A percentile compares a stretch with the other conserved stretches of the same genome.
phyloP scores from a whole-genome alignment of 140 eudicot species.

The Cichorium intybus region DNA sequence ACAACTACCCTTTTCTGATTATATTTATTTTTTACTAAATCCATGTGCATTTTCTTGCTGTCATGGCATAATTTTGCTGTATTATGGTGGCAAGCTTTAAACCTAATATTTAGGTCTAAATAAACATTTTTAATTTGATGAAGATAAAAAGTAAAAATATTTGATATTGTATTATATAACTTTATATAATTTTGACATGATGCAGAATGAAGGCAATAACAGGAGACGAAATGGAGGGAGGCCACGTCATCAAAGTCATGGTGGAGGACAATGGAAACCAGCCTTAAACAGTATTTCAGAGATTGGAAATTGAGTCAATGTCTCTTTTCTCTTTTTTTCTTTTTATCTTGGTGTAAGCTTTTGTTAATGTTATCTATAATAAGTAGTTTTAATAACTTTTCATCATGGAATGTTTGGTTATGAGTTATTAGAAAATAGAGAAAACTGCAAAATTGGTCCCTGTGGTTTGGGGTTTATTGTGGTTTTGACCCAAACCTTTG shows the following conservation, averaged over 20 bases:
- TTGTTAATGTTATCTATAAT: not conserved
- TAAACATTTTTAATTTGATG: slow-evolving; percentile 4
- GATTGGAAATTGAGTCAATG: slow-evolving; percentile 40
- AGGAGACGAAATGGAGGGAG: slow-evolving; percentile 28
- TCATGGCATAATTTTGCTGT: slow-evolving; percentile 28
- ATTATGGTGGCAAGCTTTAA: not conserved
- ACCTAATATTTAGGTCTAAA: slow-evolving; percentile 4
- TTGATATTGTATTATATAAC: not conserved
- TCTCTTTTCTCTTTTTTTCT: not conserved
- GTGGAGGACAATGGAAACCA: slow-evolving; percentile 73
- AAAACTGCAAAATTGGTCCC: too few species aligned
- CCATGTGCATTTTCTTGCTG: slow-evolving; percentile 29
- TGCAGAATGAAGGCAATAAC: slow-evolving; percentile 15
- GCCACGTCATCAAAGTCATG: slow-evolving; percentile 23
- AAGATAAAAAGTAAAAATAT: not conserved
- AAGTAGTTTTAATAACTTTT: not conserved
- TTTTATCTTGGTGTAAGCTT: not conserved
- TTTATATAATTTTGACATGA: slow-evolving; percentile 16
- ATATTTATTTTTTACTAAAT: slow-evolving; percentile 8
- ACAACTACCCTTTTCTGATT: not conserved
- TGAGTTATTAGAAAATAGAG: too few species aligned
- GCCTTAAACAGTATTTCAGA: slow-evolving; percentile 88
- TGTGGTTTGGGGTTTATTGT: too few species aligned
- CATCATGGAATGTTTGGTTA: not conserved
- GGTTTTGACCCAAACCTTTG: too few species aligned